These are phyloP conservation scores for Xylaria sp. DNA, from an alignment of 2,329 filamentous ascomycete species.

Conservation along the genomic window DNA sequence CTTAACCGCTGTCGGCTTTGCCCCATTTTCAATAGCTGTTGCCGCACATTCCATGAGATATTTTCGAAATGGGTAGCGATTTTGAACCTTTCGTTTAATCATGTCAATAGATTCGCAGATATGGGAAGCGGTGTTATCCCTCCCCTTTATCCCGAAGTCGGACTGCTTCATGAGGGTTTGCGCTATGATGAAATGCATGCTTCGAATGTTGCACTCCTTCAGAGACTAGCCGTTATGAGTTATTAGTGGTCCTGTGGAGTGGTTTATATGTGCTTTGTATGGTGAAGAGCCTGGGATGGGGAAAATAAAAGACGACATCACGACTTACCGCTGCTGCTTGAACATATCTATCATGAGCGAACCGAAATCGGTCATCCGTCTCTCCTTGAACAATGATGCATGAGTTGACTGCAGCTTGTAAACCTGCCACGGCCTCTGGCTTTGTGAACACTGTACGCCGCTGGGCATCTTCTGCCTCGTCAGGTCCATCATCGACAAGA, in stretches of 20 bases:
- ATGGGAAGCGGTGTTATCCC: conserved; percentile 82
- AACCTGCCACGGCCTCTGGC: conserved; percentile 76
- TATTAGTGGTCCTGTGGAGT: conserved; percentile 20
- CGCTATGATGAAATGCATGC: conserved; percentile 93
- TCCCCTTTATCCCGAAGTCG: conserved; percentile 67
- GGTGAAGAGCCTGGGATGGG: background rate
- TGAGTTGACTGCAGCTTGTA: conserved; percentile 83
- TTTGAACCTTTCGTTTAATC: conserved; percentile 72
- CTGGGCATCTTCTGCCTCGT: conserved; percentile 46
- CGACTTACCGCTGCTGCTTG: conserved; percentile 69
- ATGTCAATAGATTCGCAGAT: conserved; percentile 81
- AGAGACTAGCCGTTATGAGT: conserved; percentile 58
- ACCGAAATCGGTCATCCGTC: conserved; percentile 86
- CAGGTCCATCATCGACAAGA: conserved; percentile 61
- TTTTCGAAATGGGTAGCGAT: conserved; percentile 75
- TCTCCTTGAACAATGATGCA: conserved; percentile 86
- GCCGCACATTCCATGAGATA: conserved; percentile 83
- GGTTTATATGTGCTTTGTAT: background rate
- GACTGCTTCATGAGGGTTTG: conserved; percentile 82
- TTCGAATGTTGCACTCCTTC: conserved; percentile 73
- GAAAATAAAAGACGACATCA: background rate
- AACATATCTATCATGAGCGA: conserved; percentile 88
- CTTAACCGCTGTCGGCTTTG: conserved; percentile 81
- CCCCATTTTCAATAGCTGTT: conserved; percentile 82
- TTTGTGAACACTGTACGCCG: conserved; percentile 67